These are phyloP conservation scores for Cyclaneusma minus DNA, from an alignment of 2,329 filamentous ascomycete species.

Conservation along the genomic window DNA sequence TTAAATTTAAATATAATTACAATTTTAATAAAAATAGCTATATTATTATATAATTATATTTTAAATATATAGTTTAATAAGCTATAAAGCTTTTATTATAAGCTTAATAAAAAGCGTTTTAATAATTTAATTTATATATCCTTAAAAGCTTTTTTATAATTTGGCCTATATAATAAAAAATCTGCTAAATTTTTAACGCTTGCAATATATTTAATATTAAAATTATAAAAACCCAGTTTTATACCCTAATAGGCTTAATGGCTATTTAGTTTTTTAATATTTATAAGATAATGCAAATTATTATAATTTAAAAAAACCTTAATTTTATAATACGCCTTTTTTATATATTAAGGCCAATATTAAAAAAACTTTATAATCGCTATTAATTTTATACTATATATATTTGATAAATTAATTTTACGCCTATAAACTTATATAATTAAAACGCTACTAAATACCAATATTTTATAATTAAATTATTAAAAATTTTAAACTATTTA, in stretches of 20 bases:
- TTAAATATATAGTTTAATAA: not conserved
- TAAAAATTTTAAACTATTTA: no score
- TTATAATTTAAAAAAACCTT: conserved; percentile 2
- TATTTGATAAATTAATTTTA: no score
- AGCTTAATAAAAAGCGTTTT: conserved; percentile 1
- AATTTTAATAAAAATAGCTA: not conserved
- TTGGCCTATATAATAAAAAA: conserved; percentile 1
- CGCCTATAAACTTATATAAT: no score
- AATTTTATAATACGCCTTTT: not conserved
- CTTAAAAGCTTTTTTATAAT: conserved; percentile 1
- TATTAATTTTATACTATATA: no score
- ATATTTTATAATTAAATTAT: no score
- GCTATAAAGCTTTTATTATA: not conserved
- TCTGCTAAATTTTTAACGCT: no score
- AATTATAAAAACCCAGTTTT: conserved; percentile 1
- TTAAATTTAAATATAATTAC: not conserved
- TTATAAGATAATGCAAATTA: conserved; percentile 1
- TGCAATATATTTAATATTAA: no score
- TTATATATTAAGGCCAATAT: conserved; percentile 1
- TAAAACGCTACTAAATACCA: no score
- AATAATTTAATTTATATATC: not conserved
- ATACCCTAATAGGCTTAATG: conserved; percentile 1
- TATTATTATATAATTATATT: not conserved
- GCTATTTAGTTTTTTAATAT: conserved; percentile 1
- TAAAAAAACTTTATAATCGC: no score